Conservation (phyloP, 345 rosid genomes). For the Gossypium turneri region DNA sequence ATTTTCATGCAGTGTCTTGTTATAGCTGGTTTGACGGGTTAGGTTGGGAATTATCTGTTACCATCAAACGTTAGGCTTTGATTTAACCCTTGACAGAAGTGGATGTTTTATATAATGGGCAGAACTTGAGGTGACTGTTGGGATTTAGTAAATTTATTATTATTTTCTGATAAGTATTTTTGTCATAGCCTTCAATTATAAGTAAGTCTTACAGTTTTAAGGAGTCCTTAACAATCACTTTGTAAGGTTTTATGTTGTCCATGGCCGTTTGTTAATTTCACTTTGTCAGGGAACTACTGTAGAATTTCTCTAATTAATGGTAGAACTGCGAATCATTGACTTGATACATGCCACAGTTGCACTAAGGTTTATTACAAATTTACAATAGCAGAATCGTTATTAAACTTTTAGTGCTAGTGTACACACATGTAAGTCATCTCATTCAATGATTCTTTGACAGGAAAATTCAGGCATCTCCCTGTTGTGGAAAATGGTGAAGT, state of each 20-base stretch:
- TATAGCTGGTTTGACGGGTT: neutral
- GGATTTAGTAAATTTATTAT: neutral
- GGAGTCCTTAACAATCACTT: neutral
- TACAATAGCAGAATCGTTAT: neutral
- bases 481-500: constrained; percentile 99
- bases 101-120: neutral
- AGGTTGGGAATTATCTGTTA: neutral
- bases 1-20: neutral
- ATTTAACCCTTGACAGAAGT: neutral
- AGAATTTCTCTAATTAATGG: neutral
- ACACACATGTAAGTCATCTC: neutral
- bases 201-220: neutral
- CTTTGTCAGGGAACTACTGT: neutral
- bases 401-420: neutral
- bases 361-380: neutral
- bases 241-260: neutral
- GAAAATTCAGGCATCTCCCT: constrained; percentile 95
- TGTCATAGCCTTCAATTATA: neutral
- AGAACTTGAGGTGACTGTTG: neutral
- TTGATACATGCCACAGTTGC: neutral
- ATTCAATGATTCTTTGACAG: constrained; percentile 28
- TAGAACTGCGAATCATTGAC: neutral
- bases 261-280: neutral
- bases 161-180: neutral
- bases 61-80: no score